phyloP scores from a whole-genome alignment of 345 rosid species.

The Pelargonium nanum region DNA sequence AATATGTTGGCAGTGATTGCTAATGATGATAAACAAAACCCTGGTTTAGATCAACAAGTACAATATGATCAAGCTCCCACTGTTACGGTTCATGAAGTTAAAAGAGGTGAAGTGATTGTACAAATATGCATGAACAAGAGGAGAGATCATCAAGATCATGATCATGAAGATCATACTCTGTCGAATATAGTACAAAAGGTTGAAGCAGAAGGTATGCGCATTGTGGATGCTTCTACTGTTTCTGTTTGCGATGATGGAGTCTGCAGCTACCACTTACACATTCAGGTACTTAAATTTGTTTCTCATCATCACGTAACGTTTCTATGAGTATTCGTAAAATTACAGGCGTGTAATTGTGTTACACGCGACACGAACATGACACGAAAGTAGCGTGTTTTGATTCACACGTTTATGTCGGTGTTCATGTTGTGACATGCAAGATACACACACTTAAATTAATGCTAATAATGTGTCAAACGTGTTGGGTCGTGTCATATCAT shows the following conservation, averaged over 20 bases:
- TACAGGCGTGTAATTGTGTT: too few species aligned
- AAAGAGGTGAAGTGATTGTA: slow-evolving; percentile 18
- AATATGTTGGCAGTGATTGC: slow-evolving; percentile 3
- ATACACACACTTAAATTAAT: too few species aligned
- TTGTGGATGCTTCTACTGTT: slow-evolving; percentile 20
- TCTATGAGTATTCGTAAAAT: too few species aligned
- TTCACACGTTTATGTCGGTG: too few species aligned
- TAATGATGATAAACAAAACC: too few species aligned
- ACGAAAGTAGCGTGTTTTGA: too few species aligned
- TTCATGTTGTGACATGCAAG: too few species aligned
- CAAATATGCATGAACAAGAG: slow-evolving; percentile 17
- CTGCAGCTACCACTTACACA: slow-evolving; percentile 18
- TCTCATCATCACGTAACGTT: too few species aligned
- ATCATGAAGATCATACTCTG: slow-evolving; percentile 1
- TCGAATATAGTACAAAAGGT: slow-evolving; percentile 17
- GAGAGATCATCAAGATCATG: not conserved
- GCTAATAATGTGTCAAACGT: too few species aligned
- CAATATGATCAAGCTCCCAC: slow-evolving; percentile 4
- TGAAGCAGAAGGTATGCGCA: slow-evolving; percentile 18
- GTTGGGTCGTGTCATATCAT: too few species aligned
- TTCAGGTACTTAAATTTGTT: too few species aligned
- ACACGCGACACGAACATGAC: too few species aligned
- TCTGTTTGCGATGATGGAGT: slow-evolving; percentile 14
- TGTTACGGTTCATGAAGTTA: slow-evolving; percentile 21
- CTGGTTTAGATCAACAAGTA: not conserved